Base-by-base conservation (phyloP, 306 rosid species). In the Dalbergia cochinchinensis region DNA sequence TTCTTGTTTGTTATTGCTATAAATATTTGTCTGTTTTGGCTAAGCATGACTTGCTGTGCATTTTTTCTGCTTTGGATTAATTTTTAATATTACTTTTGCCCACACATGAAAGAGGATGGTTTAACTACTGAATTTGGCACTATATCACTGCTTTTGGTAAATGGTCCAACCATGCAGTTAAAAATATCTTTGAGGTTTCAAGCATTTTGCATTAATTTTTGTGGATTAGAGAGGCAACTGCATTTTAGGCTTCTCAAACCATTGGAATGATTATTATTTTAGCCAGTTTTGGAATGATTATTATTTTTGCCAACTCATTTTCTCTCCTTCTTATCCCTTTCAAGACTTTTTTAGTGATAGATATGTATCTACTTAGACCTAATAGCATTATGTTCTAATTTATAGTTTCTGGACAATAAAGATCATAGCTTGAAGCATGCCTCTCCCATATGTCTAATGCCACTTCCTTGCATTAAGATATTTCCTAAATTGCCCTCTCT, bases 161-260 rank as follows among this genome's bases (percentile, higher is more conserved):
- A 48, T 54, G 80, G 76, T 60, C 58, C 42, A 11, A 42, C 35
- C 76, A 60, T 85, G 90, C 94, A 92, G 98, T 94, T 44, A 90
- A 92, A 84, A 97, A 94, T 87, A 90, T 94, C 14, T 94, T 92
- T 60, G 96, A 94, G 86, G 94, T 94, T 94, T 82, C 96, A 94
- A 81, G 96, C 98, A 10, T 94, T 94, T 85, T 94, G 98, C 89
- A 92, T 94, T 6, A 94, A 78, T 94, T 94, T 81, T 89, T 94
- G 6, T 91, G 98, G 81, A 94, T 94, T 78, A 90, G 98, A 74
- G 97, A 94, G 87, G 98, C 98, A 12, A 92, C 97, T 11, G 80
- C 96, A 15, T 90, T 94, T 92, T 83, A 92, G 97, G 92, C 98
- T 92, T 78, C 96, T 94, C 61, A 94, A 94, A 76, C 83, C 96